Percentiles rank a stretch among this genome's conserved stretches.
Conservation (phyloP, 768 basidiomycete genomes). For the Russula dissimulans region DNA sequence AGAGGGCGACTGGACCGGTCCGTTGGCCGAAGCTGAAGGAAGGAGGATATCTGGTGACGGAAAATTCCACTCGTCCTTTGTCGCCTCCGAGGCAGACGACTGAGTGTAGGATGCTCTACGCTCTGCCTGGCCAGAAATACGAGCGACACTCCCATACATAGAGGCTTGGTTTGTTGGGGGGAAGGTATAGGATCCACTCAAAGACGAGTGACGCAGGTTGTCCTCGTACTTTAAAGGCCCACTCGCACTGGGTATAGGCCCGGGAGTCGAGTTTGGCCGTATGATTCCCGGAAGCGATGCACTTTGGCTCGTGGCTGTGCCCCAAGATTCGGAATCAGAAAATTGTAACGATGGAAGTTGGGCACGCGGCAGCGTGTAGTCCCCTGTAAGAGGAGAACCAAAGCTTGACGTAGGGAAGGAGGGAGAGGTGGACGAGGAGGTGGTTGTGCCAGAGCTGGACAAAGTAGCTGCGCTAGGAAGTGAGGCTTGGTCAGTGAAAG, state of each 20-base stretch:
- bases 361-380: slow-evolving; percentile 46
- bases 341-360: slow-evolving; percentile 33
- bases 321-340: slow-evolving; percentile 19
- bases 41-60: slow-evolving; percentile 47
- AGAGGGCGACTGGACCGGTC: slow-evolving; percentile 40
- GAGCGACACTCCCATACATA: slow-evolving; percentile 58
- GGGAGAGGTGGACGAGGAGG: slow-evolving; percentile 19
- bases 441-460: slow-evolving; percentile 14
- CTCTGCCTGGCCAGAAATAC: slow-evolving; percentile 64
- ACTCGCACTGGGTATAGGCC: slow-evolving; percentile 19
- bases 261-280: slow-evolving; percentile 21
- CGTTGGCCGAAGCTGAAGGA: slow-evolving; percentile 32
- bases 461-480: slow-evolving; percentile 40
- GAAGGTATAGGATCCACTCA: slow-evolving; percentile 35
- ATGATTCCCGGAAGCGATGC: slow-evolving; percentile 19
- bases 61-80: slow-evolving; percentile 68
- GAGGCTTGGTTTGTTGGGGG: slow-evolving; percentile 18
- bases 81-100: slow-evolving; percentile 31
- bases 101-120: slow-evolving; percentile 37
- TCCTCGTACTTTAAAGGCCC: slow-evolving; percentile 63
- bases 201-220: slow-evolving; percentile 56
- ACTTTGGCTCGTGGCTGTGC: slow-evolving; percentile 1
- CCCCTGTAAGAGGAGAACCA: slow-evolving; percentile 40
- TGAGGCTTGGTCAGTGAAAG: slow-evolving; percentile 41
- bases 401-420: slow-evolving; percentile 20